These are phyloP conservation scores for Hydnum rufescens DNA, from an alignment of 768 basidiomycete species.

Conservation along the genomic window DNA sequence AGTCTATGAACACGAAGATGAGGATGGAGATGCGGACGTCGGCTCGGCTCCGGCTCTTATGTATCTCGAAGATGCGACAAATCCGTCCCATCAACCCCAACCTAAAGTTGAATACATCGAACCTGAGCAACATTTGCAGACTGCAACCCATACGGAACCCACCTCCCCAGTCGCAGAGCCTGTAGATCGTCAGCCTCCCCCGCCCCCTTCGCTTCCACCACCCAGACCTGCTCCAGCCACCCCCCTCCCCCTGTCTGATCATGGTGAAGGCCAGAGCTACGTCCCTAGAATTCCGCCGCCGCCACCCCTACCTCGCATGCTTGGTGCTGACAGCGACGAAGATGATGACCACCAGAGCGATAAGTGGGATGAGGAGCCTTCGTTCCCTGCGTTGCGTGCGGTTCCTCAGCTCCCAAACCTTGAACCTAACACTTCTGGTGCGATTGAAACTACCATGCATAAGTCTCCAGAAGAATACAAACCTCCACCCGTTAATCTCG, in stretches of 20 bases:
- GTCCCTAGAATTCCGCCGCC: too few species aligned
- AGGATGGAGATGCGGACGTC: not conserved
- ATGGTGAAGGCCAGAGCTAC: too few species aligned
- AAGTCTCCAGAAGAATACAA: not conserved
- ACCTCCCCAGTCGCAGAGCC: too few species aligned
- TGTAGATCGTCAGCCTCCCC: not conserved
- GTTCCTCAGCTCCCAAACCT: not conserved
- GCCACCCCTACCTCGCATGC: too few species aligned
- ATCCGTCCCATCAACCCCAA: too few species aligned
- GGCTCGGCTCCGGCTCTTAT: not conserved
- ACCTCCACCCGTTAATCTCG: not conserved
- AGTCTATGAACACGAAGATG: not conserved
- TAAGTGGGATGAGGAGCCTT: not conserved
- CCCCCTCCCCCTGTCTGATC: not conserved
- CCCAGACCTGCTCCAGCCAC: not conserved
- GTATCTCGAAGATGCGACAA: too few species aligned
- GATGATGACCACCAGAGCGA: slow-evolving; percentile 1
- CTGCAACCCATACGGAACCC: too few species aligned
- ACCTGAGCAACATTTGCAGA: too few species aligned
- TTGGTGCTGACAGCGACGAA: too few species aligned
- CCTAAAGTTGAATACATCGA: too few species aligned
- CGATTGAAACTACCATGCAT: not conserved
- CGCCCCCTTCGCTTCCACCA: slow-evolving; percentile 3
- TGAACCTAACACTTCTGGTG: not conserved
- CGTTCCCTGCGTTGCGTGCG: not conserved